Evolutionary conservation across 495 filamentous ascomycete species (phyloP).

Genomic region (Xylaria longipes): DNA sequence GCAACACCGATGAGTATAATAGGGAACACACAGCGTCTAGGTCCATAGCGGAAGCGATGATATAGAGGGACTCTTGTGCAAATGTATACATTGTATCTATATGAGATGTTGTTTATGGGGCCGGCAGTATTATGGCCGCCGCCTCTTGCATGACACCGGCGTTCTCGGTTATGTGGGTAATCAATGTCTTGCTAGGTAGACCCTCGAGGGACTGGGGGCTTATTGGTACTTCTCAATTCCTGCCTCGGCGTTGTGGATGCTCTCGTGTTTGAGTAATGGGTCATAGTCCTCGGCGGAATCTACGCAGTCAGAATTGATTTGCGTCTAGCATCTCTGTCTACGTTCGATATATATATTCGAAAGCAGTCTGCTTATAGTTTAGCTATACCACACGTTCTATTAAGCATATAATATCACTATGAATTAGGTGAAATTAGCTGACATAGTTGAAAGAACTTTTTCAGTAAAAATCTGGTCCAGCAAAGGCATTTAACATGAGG

Average conservation of each 20-base stretch:
- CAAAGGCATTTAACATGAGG: too few relatives aligned
- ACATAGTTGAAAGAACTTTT: background rate
- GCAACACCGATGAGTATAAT: constrained; percentile 64
- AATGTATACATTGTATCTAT: constrained; percentile 23
- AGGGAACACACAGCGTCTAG: constrained; percentile 69
- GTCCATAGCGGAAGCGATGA: constrained; percentile 49
- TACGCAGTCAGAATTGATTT: background rate
- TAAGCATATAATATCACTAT: background rate
- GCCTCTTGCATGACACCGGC: constrained; percentile 15
- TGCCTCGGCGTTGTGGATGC: constrained; percentile 7
- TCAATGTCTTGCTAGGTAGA: constrained; percentile 9
- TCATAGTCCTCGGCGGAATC: background rate
- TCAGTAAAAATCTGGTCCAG: too few relatives aligned
- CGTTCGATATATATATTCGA: background rate
- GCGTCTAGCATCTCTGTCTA: background rate
- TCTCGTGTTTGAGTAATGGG: constrained; percentile 11
- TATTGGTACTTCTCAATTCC: background rate
- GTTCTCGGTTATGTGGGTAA: constrained; percentile 17
- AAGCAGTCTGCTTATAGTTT: background rate
- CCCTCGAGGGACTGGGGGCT: background rate
- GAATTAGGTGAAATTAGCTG: background rate
- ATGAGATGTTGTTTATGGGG: constrained; percentile 10
- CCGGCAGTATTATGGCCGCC: background rate
- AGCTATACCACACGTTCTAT: background rate
- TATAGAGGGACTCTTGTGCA: background rate